Evolutionary conservation across 2,329 filamentous ascomycete genomes (phyloP).

Genomic region (Aureobasidium sp.): DNA sequence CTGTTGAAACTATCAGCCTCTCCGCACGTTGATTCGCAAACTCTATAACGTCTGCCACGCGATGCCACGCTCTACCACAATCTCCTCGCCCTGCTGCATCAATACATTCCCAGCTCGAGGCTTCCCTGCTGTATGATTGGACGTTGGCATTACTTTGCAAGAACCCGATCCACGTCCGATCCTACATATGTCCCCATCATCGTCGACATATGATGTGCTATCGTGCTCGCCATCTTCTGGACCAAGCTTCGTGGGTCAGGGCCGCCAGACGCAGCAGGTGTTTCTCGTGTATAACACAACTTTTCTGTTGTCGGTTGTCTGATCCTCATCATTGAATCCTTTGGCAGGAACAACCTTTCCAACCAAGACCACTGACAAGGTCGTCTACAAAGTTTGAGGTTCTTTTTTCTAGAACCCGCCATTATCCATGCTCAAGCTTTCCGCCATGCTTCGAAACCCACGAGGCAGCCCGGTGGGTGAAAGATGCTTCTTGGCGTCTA

Average conservation of each 20-base stretch:
- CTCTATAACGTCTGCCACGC: background rate
- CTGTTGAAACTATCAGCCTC: background rate
- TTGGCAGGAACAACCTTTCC: background rate
- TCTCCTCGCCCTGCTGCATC: background rate
- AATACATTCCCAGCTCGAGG: background rate
- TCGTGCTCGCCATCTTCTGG: background rate
- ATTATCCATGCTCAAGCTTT: background rate
- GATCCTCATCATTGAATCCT: background rate
- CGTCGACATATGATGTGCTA: background rate
- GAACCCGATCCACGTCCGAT: background rate
- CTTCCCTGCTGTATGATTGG: background rate
- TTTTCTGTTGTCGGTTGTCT: background rate
- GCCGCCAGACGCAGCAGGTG: background rate
- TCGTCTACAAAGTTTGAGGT: constrained; percentile 1
- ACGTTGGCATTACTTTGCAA: background rate
- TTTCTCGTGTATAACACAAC: background rate
- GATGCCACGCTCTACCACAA: background rate
- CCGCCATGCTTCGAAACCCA: background rate
- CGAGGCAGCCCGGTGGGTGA: background rate
- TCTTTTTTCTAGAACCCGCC: constrained; percentile 7
- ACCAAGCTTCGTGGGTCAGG: background rate
- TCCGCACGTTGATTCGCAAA: background rate
- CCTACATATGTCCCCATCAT: background rate
- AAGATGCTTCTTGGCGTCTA: background rate
- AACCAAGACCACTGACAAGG: background rate